Evolutionary conservation across 176 grass and related monocot species (phyloP).

Genomic region (Carex kokanica): DNA sequence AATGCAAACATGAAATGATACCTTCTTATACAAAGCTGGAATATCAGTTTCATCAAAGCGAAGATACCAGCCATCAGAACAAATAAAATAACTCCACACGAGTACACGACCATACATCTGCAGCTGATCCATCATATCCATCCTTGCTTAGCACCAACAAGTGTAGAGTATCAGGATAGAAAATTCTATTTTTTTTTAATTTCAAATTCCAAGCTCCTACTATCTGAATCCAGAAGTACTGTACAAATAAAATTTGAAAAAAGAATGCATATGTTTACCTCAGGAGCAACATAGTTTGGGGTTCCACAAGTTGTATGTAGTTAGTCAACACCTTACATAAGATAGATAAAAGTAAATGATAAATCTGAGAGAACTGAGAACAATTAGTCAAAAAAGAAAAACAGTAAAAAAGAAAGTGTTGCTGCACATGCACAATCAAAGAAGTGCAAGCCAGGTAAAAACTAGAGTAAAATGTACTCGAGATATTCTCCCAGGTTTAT

Average conservation of each 20-base stretch:
- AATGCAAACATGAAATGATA: conserved; percentile 24
- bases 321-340: too few species aligned
- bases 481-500: too few species aligned
- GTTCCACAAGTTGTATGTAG: conserved; percentile 95
- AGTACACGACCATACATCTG: conserved; percentile 96
- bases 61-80: conserved; percentile 96
- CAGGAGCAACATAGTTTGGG: conserved; percentile 95
- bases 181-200: background rate
- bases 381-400: too few species aligned
- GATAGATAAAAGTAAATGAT: too few species aligned
- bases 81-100: conserved; percentile 92
- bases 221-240: too few species aligned
- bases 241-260: too few species aligned
- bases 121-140: conserved; percentile 86
- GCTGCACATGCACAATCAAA: too few species aligned
- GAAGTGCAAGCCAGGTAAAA: too few species aligned
- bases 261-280: too few species aligned
- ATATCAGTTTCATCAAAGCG: conserved; percentile 80
- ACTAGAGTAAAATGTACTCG: too few species aligned
- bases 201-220: background rate
- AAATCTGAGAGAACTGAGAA: too few species aligned
- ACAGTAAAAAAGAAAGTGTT: too few species aligned
- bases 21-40: conserved; percentile 73
- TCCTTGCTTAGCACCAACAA: conserved; percentile 67
- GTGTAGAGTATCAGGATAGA: background rate